Conservation (phyloP, 2,329 filamentous ascomycete genomes). For the Claviceps sp. region DNA sequence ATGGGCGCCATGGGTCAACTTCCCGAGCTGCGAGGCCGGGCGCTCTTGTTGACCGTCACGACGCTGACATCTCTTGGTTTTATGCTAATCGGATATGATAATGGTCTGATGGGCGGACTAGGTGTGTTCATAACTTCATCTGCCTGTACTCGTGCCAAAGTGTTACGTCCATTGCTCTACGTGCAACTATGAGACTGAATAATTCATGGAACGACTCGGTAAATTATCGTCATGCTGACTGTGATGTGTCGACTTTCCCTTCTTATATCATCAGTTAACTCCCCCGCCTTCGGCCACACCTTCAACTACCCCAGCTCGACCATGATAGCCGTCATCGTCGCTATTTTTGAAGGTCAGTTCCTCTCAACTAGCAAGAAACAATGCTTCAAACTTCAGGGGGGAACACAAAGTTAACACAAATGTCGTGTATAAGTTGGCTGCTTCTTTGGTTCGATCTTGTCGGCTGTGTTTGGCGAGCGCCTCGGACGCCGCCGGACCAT, state of each 20-base stretch:
- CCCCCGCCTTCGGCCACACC: constrained; percentile 24
- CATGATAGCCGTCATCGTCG: constrained; percentile 32
- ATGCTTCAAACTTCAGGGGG: no score
- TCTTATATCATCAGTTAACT: constrained; percentile 18
- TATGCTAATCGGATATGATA: constrained; percentile 33
- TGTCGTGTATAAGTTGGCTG: constrained; percentile 13
- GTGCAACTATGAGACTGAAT: no score
- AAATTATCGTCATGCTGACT: no score
- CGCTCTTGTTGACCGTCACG: constrained; percentile 28
- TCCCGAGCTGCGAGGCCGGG: constrained; percentile 14
- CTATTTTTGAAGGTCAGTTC: constrained; percentile 25
- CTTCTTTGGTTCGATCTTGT: constrained; percentile 14
- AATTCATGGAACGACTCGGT: no score
- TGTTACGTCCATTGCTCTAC: background rate
- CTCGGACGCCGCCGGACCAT: constrained; percentile 31
- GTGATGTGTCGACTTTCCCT: no score
- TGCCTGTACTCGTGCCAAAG: background rate
- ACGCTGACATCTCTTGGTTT: constrained; percentile 32
- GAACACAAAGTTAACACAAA: no score
- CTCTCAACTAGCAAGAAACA: background rate
- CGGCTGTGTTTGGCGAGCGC: constrained; percentile 22
- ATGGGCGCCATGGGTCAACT: background rate
- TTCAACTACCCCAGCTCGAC: constrained; percentile 25
- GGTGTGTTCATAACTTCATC: constrained; percentile 7
- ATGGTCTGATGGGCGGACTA: constrained; percentile 29